Base-by-base conservation (phyloP, 208 protist species). In the Trichomonas vaginalis region DNA sequence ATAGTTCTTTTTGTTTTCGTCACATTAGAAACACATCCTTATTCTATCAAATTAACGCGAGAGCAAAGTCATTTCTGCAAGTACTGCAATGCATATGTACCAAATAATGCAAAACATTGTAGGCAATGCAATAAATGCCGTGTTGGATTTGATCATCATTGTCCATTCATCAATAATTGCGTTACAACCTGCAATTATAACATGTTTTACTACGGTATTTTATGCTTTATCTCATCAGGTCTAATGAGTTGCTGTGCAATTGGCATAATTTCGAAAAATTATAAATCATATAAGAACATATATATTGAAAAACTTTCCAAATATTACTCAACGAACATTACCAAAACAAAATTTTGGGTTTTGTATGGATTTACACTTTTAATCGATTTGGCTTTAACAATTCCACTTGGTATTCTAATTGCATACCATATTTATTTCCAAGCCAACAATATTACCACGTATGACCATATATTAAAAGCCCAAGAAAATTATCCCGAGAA, bases 61-160 rank as follows among this genome's bases (percentile, higher is more conserved):
- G 86, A 92, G 12, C 35, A 51, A 10, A 27, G 45, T 9, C 40
- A 92, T 40, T 92, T 51, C 27, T 92, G 86, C 45, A 48, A 42
- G 56, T 92, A 45, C 37, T 92, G 86, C 32, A 48, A 92, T 27
- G 45, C 42, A 51, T 35, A 9, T 56, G 86, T 92, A 48, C 40
- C 45, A 49, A 51, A 48, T 51, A 92, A 48, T 39, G 39, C 86
- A 37, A 92, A 92, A 51, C 86, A 92, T 51, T 92, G 86, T 51
- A 6, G 86, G 15, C 15, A 45, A 42, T 92, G 86, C 45, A 92
- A 92, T 15, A 92, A 92, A 92, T 92, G 86, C 27, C 40, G 86
- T 10, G 86, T 56, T 49, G 86, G 86, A 39, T 92, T 92, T 47
- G 86, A 92, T 51, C 86, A 92, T 92, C 86, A 92, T 47, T 92